Evolutionary conservation across 2,329 filamentous ascomycete species (phyloP).

Genomic region (Penicillium sp.): DNA sequence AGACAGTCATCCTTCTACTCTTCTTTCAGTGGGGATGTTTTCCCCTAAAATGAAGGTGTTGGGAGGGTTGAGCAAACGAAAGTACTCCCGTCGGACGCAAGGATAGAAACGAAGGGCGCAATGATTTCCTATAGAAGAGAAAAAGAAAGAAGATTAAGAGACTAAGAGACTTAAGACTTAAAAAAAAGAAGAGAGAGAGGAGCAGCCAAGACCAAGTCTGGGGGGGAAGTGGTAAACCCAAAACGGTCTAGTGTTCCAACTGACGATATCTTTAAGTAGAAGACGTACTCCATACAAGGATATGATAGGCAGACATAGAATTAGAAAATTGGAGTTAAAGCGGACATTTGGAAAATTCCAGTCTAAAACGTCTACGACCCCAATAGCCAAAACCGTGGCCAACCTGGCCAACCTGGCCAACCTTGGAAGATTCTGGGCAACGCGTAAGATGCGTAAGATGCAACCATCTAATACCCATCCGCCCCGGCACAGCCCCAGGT

Average conservation of each 20-base stretch:
- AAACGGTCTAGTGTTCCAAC: slow-evolving; percentile 8
- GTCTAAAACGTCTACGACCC: neutral
- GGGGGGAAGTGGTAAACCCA: slow-evolving; percentile 1
- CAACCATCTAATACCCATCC: neutral
- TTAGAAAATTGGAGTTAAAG: neutral
- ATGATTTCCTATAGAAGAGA: neutral
- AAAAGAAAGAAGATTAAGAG: neutral
- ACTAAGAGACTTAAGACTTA: neutral
- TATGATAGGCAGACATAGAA: neutral
- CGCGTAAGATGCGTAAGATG: neutral
- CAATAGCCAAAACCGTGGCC: neutral
- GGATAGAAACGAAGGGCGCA: slow-evolving; percentile 4
- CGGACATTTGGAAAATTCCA: neutral
- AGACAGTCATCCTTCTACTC: neutral
- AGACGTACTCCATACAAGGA: neutral
- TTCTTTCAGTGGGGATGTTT: neutral
- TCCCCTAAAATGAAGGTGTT: slow-evolving; percentile 6
- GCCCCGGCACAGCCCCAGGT: slow-evolving; percentile 1
- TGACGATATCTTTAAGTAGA: neutral
- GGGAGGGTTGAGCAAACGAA: slow-evolving; percentile 5
- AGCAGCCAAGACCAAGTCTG: slow-evolving; percentile 2
- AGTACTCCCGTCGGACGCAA: slow-evolving; percentile 7
- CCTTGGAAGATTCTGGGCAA: neutral
- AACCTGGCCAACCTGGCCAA: too few relatives aligned
- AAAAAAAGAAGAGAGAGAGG: neutral